Conservation (phyloP, 163 green algal species). For the Volvox carteri region DNA sequence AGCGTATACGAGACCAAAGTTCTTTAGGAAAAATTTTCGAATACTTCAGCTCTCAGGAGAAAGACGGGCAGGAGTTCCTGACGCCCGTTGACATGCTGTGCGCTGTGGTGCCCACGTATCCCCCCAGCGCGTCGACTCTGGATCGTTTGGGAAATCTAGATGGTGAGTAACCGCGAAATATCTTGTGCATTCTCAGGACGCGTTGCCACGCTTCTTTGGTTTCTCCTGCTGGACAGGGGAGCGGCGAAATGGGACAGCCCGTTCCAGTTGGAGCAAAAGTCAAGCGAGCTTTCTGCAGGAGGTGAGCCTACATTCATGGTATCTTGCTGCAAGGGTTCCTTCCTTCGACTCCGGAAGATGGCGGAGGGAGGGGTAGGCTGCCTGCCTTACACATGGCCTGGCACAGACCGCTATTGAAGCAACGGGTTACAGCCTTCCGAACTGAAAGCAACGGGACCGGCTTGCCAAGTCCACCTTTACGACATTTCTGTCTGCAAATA, state of each 20-base stretch:
- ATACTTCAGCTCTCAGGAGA: slow-evolving; percentile 69
- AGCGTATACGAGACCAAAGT: slow-evolving; percentile 73
- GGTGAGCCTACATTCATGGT: too few relatives aligned
- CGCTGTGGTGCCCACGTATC: slow-evolving; percentile 85
- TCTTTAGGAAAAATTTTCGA: slow-evolving; percentile 77
- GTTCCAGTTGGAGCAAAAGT: slow-evolving; percentile 4
- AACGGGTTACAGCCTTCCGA: too few relatives aligned
- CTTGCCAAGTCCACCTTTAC: too few relatives aligned
- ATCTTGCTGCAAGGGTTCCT: too few relatives aligned
- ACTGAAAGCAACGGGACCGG: too few relatives aligned
- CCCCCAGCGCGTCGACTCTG: slow-evolving; percentile 69
- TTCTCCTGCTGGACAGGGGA: slow-evolving; percentile 54
- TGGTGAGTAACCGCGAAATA: slow-evolving; percentile 60
- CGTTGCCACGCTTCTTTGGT: not conserved
- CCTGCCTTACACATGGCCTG: too few relatives aligned
- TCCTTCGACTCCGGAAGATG: too few relatives aligned
- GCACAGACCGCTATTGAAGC: too few relatives aligned
- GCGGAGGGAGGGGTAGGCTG: too few relatives aligned
- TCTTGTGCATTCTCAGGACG: not conserved
- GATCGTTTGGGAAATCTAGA: slow-evolving; percentile 78
- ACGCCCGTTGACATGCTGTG: slow-evolving; percentile 75
- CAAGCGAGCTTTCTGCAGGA: slow-evolving; percentile 40
- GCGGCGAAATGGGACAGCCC: not conserved
- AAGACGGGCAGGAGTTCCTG: slow-evolving; percentile 72
- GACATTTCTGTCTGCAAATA: too few relatives aligned